Evolutionary conservation across 306 rosid genomes (phyloP).

Genomic region (Gillenia trifoliata): DNA sequence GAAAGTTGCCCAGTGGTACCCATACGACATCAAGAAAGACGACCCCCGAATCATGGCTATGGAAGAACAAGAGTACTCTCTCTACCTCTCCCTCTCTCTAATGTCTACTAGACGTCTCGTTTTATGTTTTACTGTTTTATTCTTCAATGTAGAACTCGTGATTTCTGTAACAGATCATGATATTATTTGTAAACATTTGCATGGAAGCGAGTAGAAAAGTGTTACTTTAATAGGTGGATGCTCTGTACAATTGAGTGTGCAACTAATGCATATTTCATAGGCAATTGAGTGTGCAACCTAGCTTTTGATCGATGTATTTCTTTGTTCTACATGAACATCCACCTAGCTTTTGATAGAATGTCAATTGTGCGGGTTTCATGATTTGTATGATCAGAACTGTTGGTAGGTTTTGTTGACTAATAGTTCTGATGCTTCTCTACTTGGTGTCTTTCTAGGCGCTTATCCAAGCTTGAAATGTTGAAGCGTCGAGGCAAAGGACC

Average conservation of each 20-base stretch:
- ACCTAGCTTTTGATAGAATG: not conserved
- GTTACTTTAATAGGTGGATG: not conserved
- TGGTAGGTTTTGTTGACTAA: not conserved
- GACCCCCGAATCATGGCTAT: slow-evolving; percentile 75
- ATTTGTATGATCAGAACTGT: slow-evolving; percentile 1
- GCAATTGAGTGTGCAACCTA: not conserved
- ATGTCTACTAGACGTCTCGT: not conserved
- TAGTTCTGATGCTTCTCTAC: slow-evolving; percentile 2
- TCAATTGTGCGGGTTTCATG: not conserved
- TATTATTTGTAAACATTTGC: not conserved
- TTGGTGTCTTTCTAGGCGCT: slow-evolving; percentile 47
- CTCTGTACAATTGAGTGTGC: not conserved
- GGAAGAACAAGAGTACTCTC: slow-evolving; percentile 61
- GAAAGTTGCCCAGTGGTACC: slow-evolving; percentile 80
- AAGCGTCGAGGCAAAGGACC: slow-evolving; percentile 94
- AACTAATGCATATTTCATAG: not conserved
- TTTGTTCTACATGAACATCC: not conserved
- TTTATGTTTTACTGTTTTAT: not conserved
- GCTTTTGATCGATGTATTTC: not conserved
- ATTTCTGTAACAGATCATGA: not conserved
- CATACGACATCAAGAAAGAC: slow-evolving; percentile 67
- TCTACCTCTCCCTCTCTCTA: slow-evolving; percentile 10
- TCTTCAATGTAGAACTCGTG: not conserved
- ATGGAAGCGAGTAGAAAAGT: not conserved
- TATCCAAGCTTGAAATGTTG: slow-evolving; percentile 84